phyloP scores from a whole-genome alignment of 2,329 filamentous ascomycete genomes.

The Botrytis paeoniae region DNA sequence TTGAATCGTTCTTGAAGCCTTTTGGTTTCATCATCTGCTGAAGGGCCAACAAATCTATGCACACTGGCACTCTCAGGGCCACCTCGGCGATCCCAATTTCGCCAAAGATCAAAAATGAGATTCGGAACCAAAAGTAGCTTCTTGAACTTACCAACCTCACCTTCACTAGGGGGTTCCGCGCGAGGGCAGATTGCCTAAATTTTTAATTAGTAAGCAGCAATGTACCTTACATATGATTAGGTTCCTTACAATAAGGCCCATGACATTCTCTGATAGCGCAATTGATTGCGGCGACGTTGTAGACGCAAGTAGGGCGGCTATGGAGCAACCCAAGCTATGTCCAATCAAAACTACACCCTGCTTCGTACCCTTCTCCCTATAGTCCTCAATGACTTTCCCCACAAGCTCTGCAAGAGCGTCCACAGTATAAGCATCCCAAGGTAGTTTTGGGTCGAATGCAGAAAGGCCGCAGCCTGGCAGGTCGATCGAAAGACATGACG shows the following conservation, averaged over 20 bases:
- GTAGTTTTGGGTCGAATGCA: slow-evolving; percentile 59
- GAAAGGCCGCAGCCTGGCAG: slow-evolving; percentile 87
- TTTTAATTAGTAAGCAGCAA: not conserved
- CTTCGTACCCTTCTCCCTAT: slow-evolving; percentile 60
- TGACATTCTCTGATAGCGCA: slow-evolving; percentile 60
- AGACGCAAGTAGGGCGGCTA: slow-evolving; percentile 67
- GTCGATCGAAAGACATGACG: slow-evolving; percentile 83
- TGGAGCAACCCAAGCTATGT: slow-evolving; percentile 85
- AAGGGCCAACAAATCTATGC: slow-evolving; percentile 67
- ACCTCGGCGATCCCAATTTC: slow-evolving; percentile 74
- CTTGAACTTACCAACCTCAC: slow-evolving; percentile 50
- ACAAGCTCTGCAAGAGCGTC: slow-evolving; percentile 74
- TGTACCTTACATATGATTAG: not conserved
- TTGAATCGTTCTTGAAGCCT: slow-evolving; percentile 73
- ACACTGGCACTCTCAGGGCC: slow-evolving; percentile 78
- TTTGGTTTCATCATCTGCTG: slow-evolving; percentile 63
- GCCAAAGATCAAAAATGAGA: slow-evolving; percentile 71
- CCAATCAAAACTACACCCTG: slow-evolving; percentile 79
- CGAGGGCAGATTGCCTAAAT: slow-evolving; percentile 66
- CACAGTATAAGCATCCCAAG: slow-evolving; percentile 76
- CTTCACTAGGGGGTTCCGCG: slow-evolving; percentile 57
- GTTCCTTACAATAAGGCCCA: slow-evolving; percentile 61
- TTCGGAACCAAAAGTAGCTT: slow-evolving; percentile 66
- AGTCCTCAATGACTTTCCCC: slow-evolving; percentile 68
- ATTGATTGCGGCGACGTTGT: slow-evolving; percentile 49